Percentiles rank a stretch among this genome's conserved stretches.
These are phyloP conservation scores for Lichtheimia corymbifera DNA, from an alignment of 371 early-diverging fungal species.

Conservation along the genomic window DNA sequence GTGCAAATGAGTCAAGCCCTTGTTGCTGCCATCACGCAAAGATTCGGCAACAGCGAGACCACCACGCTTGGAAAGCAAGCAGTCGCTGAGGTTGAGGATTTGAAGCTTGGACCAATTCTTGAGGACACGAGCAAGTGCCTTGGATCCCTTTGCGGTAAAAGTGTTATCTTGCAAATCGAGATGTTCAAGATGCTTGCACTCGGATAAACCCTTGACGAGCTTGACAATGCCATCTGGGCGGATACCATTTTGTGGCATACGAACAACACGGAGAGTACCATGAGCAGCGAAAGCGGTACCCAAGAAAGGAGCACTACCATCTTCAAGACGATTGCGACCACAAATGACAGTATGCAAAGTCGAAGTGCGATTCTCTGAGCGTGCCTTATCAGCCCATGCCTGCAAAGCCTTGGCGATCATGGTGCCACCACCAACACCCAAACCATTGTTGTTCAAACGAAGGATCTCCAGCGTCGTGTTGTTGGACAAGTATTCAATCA, in stretches of 20 bases:
- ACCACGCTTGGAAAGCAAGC: constrained; percentile 81
- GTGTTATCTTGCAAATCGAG: constrained; percentile 98
- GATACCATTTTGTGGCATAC: constrained; percentile 97
- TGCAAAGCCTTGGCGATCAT: constrained; percentile 86
- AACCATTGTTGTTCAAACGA: constrained; percentile 94
- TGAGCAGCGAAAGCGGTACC: constrained; percentile 85
- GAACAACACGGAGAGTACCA: constrained; percentile 74
- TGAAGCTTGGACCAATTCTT: constrained; percentile 78
- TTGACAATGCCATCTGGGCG: constrained; percentile 88
- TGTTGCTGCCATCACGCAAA: constrained; percentile 55
- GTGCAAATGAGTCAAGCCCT: constrained; percentile 67
- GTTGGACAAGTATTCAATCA: constrained; percentile 81
- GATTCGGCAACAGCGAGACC: constrained; percentile 65
- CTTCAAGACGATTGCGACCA: constrained; percentile 95
- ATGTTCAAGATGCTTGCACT: constrained; percentile 69
- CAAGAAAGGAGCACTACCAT: constrained; percentile 73
- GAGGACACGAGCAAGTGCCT: constrained; percentile 79
- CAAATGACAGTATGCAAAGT: constrained; percentile 79
- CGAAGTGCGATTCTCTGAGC: constrained; percentile 62
- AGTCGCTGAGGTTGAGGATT: constrained; percentile 88
- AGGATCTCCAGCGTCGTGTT: constrained; percentile 78
- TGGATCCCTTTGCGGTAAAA: constrained; percentile 82
- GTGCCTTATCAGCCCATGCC: constrained; percentile 69
- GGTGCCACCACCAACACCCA: constrained; percentile 87
- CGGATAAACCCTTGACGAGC: constrained; percentile 69